Conservation (phyloP, 2,329 filamentous ascomycete genomes). For the Elsinoe australis region DNA sequence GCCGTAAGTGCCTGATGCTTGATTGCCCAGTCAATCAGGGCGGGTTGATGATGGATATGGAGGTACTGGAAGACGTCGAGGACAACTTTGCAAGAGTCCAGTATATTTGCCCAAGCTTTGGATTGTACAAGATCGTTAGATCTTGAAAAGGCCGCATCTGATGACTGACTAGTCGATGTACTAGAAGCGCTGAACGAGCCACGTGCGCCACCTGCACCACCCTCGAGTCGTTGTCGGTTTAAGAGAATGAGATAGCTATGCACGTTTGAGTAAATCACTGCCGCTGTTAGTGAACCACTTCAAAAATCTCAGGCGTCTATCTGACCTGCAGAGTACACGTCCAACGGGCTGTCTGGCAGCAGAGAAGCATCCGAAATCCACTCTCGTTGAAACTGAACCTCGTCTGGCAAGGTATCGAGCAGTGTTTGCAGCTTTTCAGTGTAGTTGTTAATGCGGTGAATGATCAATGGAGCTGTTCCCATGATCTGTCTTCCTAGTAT, state of each 20-base stretch:
- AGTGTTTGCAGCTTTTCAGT: constrained; percentile 38
- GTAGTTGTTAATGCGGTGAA: constrained; percentile 40
- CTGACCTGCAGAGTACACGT: constrained; percentile 40
- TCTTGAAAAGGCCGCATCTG: too few species aligned
- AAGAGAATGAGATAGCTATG: constrained; percentile 44
- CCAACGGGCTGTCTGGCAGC: constrained; percentile 42
- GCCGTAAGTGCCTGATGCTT: constrained; percentile 46
- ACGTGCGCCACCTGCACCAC: constrained; percentile 13
- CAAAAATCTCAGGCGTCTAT: constrained; percentile 5
- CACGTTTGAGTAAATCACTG: constrained; percentile 41
- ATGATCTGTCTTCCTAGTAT: constrained; percentile 43
- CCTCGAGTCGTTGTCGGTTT: constrained; percentile 40
- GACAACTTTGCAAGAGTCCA: constrained; percentile 37
- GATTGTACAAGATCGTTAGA: not conserved
- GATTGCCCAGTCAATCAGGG: constrained; percentile 43
- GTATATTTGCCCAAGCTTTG: constrained; percentile 34
- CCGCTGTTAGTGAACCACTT: not conserved
- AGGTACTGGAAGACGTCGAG: constrained; percentile 43
- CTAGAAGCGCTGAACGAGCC: not conserved
- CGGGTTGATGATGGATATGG: constrained; percentile 36
- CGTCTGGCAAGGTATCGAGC: constrained; percentile 42
- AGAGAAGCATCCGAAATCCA: constrained; percentile 35
- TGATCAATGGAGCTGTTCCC: constrained; percentile 36
- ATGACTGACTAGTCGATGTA: not conserved
- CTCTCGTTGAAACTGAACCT: constrained; percentile 40